Conservation (phyloP, 768 basidiomycete species). For the Chiua virens region DNA sequence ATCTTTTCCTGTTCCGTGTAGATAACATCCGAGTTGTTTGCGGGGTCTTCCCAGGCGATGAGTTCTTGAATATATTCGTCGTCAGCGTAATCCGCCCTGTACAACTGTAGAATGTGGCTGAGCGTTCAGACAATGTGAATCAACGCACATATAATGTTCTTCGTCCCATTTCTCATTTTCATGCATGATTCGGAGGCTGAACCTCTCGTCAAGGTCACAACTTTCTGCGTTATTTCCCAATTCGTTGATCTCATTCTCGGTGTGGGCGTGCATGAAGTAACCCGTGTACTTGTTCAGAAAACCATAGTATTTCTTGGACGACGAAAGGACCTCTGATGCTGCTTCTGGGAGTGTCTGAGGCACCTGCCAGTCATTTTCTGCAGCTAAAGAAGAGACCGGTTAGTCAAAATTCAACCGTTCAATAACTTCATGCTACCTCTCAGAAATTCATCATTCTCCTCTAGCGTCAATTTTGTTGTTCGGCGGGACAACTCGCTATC, state of each 20-base stretch:
- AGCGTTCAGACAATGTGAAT: slow-evolving; percentile 15
- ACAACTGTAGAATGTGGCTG: slow-evolving; percentile 3
- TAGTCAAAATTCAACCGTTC: slow-evolving; percentile 1
- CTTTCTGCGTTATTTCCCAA: slow-evolving; percentile 67
- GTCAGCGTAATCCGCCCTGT: slow-evolving; percentile 80
- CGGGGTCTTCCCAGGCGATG: slow-evolving; percentile 64
- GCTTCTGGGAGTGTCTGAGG: slow-evolving; percentile 58
- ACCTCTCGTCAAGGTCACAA: slow-evolving; percentile 50
- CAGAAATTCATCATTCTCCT: slow-evolving; percentile 53
- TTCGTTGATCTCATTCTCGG: slow-evolving; percentile 82
- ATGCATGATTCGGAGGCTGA: slow-evolving; percentile 50
- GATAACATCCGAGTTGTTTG: slow-evolving; percentile 38
- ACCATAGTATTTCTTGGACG: slow-evolving; percentile 58
- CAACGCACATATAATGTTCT: slow-evolving; percentile 75
- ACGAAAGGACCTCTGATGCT: slow-evolving; percentile 35
- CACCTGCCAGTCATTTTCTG: slow-evolving; percentile 76
- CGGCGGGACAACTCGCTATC: slow-evolving; percentile 43
- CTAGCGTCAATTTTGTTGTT: slow-evolving; percentile 48
- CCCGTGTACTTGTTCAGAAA: slow-evolving; percentile 75
- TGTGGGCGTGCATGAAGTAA: slow-evolving; percentile 75
- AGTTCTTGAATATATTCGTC: slow-evolving; percentile 74
- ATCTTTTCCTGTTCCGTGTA: slow-evolving; percentile 76
- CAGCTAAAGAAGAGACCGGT: slow-evolving; percentile 46
- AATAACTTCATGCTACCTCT: slow-evolving; percentile 41
- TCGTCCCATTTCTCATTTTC: slow-evolving; percentile 82